Percentiles rank a stretch among this genome's conserved stretches.
Conservation (phyloP, 805 yeast species). For the Priceomyces carsonii region DNA sequence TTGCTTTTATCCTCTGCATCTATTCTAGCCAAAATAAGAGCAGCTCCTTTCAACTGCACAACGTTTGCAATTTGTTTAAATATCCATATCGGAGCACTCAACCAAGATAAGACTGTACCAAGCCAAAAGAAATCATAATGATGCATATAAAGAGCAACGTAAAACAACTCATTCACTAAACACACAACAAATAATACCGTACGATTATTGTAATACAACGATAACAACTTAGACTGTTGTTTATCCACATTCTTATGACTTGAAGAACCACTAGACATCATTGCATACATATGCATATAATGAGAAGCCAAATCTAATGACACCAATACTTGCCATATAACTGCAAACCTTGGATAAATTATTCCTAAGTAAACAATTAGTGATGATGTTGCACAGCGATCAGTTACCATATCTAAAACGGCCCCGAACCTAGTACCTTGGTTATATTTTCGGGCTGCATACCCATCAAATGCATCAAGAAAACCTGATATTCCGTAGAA, state of each 20-base stretch:
- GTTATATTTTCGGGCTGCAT: slow-evolving; percentile 84
- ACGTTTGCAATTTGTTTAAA: slow-evolving; percentile 90
- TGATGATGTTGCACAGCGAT: slow-evolving; percentile 95
- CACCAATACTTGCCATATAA: slow-evolving; percentile 79
- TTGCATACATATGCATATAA: slow-evolving; percentile 98
- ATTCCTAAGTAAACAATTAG: slow-evolving; percentile 83
- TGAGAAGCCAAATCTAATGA: slow-evolving; percentile 90
- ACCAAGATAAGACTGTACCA: slow-evolving; percentile 57
- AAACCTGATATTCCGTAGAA: slow-evolving; percentile 87
- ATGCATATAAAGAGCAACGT: slow-evolving; percentile 81
- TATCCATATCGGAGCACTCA: slow-evolving; percentile 82
- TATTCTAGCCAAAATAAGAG: slow-evolving; percentile 69
- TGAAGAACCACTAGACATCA: slow-evolving; percentile 71
- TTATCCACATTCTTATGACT: slow-evolving; percentile 83
- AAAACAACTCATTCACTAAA: slow-evolving; percentile 90
- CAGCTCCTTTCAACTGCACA: slow-evolving; percentile 86
- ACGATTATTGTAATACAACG: slow-evolving; percentile 84
- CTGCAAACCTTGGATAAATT: slow-evolving; percentile 67
- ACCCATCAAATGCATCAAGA: slow-evolving; percentile 94
- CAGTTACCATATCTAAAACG: slow-evolving; percentile 97
- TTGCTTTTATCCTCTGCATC: slow-evolving; percentile 60
- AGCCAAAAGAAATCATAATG: slow-evolving; percentile 62
- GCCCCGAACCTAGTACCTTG: slow-evolving; percentile 96
- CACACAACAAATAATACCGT: slow-evolving; percentile 84
- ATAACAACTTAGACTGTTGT: slow-evolving; percentile 68